Base-by-base conservation (phyloP, 208 protist genomes). In the Leishmania guyanensis region DNA sequence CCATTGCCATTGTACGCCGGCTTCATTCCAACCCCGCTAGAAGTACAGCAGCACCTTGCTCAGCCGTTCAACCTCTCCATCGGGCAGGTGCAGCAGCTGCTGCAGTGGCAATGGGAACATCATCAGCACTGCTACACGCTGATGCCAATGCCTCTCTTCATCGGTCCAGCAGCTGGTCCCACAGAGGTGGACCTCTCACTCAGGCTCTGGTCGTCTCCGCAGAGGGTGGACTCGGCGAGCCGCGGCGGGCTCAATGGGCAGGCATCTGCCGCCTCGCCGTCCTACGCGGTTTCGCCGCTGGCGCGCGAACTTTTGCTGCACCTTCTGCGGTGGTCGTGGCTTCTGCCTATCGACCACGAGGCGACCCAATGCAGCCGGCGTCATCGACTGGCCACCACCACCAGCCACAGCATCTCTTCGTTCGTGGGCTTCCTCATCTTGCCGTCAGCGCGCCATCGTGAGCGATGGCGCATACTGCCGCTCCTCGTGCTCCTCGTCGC, bases 101-200 rank as follows among this genome's bases (percentile, higher is more conserved):
- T 95, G 8, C 90, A 91, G 77, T 95, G 92, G 92, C 92, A 95
- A 78, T 95, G 90, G 88, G 92, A 95, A 81, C 82, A 92, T 77
- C 82, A 93, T 75, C 92, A 95, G 79, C 84, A 89, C 81, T 83
- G 84, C 78, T 93, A 95, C 83, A 90, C 88, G 56, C 76, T 85
- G 29, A 82, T 90, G 33, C 89, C 92, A 5, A 10, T 90, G 5
- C 89, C 89, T 51, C 60, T 95, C 64, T 89, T 86, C 36, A 14
- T 29, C 12, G 16, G 48, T 33, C 33, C 72, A 5, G 17, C 51
- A 36, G 36, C 88, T 5, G 75, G 89, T 51, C 81, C 86, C 46
- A 66, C 86, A 36, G 77, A 84, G 2, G 81, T 78, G 9, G 79
- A 81, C 39, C 71, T 79, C 9, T 85, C 79, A 6, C 54, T 70